These are phyloP conservation scores for Ophiosphaerella korrae DNA, from an alignment of 2,329 filamentous ascomycete species.

Conservation along the genomic window DNA sequence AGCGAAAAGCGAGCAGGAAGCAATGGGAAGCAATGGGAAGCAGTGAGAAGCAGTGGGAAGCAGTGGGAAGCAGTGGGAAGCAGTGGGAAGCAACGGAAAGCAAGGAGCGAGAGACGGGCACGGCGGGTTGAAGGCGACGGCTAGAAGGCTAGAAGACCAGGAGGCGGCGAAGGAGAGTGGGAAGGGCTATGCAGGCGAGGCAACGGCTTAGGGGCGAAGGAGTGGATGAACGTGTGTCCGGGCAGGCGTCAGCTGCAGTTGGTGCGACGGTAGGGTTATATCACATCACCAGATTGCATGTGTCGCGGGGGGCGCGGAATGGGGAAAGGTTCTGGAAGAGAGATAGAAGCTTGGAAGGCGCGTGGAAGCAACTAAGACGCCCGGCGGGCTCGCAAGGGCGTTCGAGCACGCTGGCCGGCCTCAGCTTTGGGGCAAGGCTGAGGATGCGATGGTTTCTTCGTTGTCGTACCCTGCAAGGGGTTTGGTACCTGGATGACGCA, in stretches of 20 bases:
- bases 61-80: not conserved
- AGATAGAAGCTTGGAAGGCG: conserved; percentile 25
- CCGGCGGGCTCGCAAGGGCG: conserved; percentile 31
- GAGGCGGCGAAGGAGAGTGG: conserved; percentile 24
- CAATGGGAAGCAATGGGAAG: no score
- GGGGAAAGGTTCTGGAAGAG: conserved; percentile 40
- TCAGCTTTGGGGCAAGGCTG: conserved; percentile 46
- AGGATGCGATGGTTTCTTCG: conserved; percentile 34
- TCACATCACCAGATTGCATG: conserved; percentile 43
- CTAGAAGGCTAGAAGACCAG: not conserved
- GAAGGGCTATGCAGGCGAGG: conserved; percentile 25
- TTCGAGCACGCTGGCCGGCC: conserved; percentile 39
- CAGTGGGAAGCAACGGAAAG: not conserved
- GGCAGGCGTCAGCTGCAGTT: conserved; percentile 38
- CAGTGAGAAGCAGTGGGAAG: no score
- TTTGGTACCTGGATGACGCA: conserved; percentile 44
- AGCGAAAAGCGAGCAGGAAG: not conserved
- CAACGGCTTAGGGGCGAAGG: conserved; percentile 29
- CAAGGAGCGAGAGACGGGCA: not conserved
- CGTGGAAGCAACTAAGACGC: conserved; percentile 45
- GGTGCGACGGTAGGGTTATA: conserved; percentile 44
- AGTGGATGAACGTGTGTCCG: conserved; percentile 42
- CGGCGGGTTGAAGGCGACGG: no score
- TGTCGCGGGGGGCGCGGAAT: conserved; percentile 39
- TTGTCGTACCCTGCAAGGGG: conserved; percentile 37